phyloP scores from a whole-genome alignment of 495 filamentous ascomycete genomes.

The Tuber melanosporum region DNA sequence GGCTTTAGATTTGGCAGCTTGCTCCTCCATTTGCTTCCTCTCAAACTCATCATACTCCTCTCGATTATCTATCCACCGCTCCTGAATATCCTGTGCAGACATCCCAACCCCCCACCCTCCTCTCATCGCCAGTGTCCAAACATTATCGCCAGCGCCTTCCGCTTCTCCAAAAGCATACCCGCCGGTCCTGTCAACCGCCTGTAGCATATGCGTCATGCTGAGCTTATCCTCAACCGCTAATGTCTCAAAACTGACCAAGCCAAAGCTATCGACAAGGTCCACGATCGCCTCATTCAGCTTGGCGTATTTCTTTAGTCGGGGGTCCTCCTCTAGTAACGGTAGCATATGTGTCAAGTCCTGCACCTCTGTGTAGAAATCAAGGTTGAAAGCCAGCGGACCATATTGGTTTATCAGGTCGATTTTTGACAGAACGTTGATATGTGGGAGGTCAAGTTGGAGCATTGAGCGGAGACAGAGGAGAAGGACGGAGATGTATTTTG shows the following conservation, averaged over 20 bases:
- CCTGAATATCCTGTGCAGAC: slow-evolving; percentile 83
- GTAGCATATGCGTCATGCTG: slow-evolving; percentile 86
- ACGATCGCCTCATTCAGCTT: slow-evolving; percentile 79
- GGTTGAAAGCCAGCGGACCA: slow-evolving; percentile 77
- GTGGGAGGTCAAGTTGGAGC: slow-evolving; percentile 93
- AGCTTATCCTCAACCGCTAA: slow-evolving; percentile 92
- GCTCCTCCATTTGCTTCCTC: slow-evolving; percentile 60
- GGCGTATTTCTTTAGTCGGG: slow-evolving; percentile 63
- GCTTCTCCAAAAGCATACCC: slow-evolving; percentile 89
- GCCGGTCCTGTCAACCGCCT: slow-evolving; percentile 78
- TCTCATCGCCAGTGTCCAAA: slow-evolving; percentile 92
- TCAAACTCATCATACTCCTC: slow-evolving; percentile 83
- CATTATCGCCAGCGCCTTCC: slow-evolving; percentile 84
- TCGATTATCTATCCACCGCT: slow-evolving; percentile 85
- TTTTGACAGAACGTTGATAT: slow-evolving; percentile 93
- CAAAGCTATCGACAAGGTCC: slow-evolving; percentile 78
- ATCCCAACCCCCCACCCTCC: slow-evolving; percentile 59
- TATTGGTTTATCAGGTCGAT: slow-evolving; percentile 85
- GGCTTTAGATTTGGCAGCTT: slow-evolving; percentile 35
- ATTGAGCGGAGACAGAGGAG: slow-evolving; percentile 89
- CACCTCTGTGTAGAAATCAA: slow-evolving; percentile 97
- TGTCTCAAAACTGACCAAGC: slow-evolving; percentile 83
- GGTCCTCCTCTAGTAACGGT: slow-evolving; percentile 61
- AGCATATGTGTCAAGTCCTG: slow-evolving; percentile 82
- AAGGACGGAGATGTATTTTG: slow-evolving; percentile 87